Base-by-base conservation (phyloP, 2,329 filamentous ascomycete species). In the Penicillium sp. region DNA sequence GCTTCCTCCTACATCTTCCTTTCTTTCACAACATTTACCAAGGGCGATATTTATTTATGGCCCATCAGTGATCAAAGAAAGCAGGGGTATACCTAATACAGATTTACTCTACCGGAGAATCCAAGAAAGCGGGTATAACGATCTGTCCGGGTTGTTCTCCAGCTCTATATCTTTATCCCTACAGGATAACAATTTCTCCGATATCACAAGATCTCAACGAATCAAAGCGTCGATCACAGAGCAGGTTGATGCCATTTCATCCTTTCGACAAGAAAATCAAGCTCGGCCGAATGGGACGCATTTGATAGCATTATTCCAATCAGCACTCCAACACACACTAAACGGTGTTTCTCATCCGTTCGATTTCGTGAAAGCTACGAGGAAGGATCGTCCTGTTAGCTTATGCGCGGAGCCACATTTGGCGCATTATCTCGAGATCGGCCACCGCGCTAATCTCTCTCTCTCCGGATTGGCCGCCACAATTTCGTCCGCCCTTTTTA, bases 401-500 rank as follows among this genome's bases (percentile, higher is more conserved):
- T 40, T 15, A 3, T 39, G 27, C 25, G 2, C 27, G 10, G 41
- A 50, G 27, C 37, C 41, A 15, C 16, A 59, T 46, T 41, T 64
- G 4, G 45, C 38, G 6, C n/a, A 61, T 35, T 64, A 61, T 47
- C 32, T 60, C 16, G 18, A 57, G 37, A 53, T 49, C n/a, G 46
- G 58, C 10, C 25, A 46, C 23, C 15, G 9, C 27, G 45, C 40
- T n/a, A 25, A 52, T 29, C 47, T 57, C 16, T 12, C 31, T 1
- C 41, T 52, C 25, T 21, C 47, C 1, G 23, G 31, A 23, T 49
- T 62, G 1, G 52, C 55, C 12, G 34, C 47, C n/a, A 58, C 42
- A 25, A 61, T 60, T 23, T 46, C 50, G 10, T 63, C 56, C 1
- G 56, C 59, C 1, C 38, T 65, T 6, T 50, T 65, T 1, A 63